Evolutionary conservation across 116 monocot species (phyloP).

Genomic region (Thalassia testudinum): DNA sequence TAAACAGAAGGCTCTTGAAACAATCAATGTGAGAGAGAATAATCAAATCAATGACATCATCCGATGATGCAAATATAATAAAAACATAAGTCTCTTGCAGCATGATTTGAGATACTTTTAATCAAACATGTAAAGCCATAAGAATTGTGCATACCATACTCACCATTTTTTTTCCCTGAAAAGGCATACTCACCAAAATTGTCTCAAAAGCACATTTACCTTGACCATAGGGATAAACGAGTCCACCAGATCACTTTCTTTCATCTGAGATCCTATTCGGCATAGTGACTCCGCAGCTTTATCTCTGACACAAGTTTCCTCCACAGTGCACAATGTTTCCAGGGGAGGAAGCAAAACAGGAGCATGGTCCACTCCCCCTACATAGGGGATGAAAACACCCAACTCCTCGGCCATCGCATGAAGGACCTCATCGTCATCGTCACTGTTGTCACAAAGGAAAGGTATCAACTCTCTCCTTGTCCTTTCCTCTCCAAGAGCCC

Average conservation of each 20-base stretch:
- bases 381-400: conserved; percentile 82
- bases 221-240: conserved; percentile 81
- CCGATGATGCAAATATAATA: too few relatives aligned
- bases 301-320: conserved; percentile 92
- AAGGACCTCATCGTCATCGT: conserved; percentile 91
- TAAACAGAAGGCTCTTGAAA: too few relatives aligned
- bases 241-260: conserved; percentile 73
- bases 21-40: too few relatives aligned
- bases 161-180: too few relatives aligned
- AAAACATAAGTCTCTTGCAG: too few relatives aligned
- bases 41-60: too few relatives aligned
- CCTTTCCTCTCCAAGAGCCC: conserved; percentile 95
- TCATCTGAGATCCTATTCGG: conserved; percentile 82
- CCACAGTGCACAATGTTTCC: conserved; percentile 77
- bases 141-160: too few relatives aligned
- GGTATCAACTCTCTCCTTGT: conserved; percentile 91
- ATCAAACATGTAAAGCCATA: too few relatives aligned
- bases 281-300: conserved; percentile 87
- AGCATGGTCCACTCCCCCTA: conserved; percentile 79
- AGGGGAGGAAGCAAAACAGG: conserved; percentile 75
- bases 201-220: conserved; percentile 13
- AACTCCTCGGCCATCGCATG: conserved; percentile 93
- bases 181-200: too few relatives aligned
- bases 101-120: too few relatives aligned
- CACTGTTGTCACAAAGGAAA: conserved; percentile 86